Percentiles rank a stretch among this genome's conserved stretches.
Conservation (phyloP, 805 yeast genomes). For the Jamesozyma rosinii region DNA sequence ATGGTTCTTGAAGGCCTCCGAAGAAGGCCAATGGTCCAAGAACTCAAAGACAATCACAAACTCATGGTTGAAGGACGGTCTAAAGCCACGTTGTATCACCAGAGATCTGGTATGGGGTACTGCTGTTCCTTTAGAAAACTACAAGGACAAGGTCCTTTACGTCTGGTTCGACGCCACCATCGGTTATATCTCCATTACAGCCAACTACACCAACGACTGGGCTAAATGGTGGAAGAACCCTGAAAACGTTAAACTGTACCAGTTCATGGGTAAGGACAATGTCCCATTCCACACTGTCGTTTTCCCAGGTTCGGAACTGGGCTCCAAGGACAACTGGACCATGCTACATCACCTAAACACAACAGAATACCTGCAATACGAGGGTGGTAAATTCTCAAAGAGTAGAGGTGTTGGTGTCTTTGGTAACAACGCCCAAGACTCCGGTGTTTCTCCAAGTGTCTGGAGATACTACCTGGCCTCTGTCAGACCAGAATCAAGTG, state of each 20-base stretch:
- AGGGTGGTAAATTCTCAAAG: constrained; percentile 95
- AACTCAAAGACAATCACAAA: constrained; percentile 82
- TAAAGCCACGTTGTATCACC: constrained; percentile 90
- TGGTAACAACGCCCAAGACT: constrained; percentile 93
- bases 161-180: constrained; percentile 99
- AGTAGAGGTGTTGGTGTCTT: constrained; percentile 97
- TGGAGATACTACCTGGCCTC: constrained; percentile 96
- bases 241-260: constrained; percentile 79
- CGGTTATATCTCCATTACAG: constrained; percentile 94
- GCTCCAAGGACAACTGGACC: constrained; percentile 86
- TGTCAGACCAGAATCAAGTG: constrained; percentile 90
- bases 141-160: constrained; percentile 80
- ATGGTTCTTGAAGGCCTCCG: constrained; percentile 65
- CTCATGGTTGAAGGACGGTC: constrained; percentile 90
- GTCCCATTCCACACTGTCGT: constrained; percentile 98
- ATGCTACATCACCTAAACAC: constrained; percentile 83
- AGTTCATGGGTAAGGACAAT: constrained; percentile 98
- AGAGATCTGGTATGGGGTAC: constrained; percentile 98
- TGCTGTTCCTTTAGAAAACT: constrained; percentile 86
- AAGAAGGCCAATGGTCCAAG: constrained; percentile 81
- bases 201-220: constrained; percentile 79
- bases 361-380: constrained; percentile 94
- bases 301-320: constrained; percentile 87
- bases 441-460: constrained; percentile 83
- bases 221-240: constrained; percentile 90